Percentiles rank a stretch among this genome's conserved stretches.
Conservation (phyloP, 1,284 basidiomycete species). For the Mycena citricolor region DNA sequence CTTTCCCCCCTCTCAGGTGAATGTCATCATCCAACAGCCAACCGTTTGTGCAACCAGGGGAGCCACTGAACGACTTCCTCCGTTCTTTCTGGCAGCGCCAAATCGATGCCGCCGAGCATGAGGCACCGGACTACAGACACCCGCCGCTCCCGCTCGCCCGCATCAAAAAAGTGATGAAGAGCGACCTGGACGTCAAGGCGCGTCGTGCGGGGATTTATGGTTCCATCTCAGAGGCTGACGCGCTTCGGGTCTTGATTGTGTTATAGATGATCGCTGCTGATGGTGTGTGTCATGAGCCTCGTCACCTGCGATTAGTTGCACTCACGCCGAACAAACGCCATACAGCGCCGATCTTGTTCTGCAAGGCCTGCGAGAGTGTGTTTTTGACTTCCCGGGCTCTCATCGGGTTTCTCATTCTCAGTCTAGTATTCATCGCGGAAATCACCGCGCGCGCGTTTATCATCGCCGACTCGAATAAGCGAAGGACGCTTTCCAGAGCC, state of each 20-base stretch:
- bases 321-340: constrained; percentile 5
- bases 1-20: too few species aligned
- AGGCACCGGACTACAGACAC: constrained; percentile 82
- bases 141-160: constrained; percentile 85
- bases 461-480: constrained; percentile 89
- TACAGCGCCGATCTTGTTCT: constrained; percentile 87
- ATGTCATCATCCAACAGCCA: constrained; percentile 28
- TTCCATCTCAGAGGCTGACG: too few species aligned
- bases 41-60: constrained; percentile 67
- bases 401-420: constrained; percentile 10
- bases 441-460: constrained; percentile 93
- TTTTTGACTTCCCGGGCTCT: constrained; percentile 23
- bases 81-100: constrained; percentile 84
- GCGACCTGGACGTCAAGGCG: constrained; percentile 93
- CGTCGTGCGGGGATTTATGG: too few species aligned
- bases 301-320: constrained; percentile 15
- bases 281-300: constrained; percentile 46
- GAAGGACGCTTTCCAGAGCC: constrained; percentile 84
- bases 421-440: constrained; percentile 88
- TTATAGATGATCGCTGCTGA: constrained; percentile 92
- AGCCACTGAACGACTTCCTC: constrained; percentile 75
- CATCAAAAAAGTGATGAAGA: constrained; percentile 99
- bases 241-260: constrained; percentile 10
- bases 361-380: constrained; percentile 95
- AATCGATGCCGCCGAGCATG: constrained; percentile 76